phyloP scores from a whole-genome alignment of 768 basidiomycete genomes.

The Rossbeevera mucosa region DNA sequence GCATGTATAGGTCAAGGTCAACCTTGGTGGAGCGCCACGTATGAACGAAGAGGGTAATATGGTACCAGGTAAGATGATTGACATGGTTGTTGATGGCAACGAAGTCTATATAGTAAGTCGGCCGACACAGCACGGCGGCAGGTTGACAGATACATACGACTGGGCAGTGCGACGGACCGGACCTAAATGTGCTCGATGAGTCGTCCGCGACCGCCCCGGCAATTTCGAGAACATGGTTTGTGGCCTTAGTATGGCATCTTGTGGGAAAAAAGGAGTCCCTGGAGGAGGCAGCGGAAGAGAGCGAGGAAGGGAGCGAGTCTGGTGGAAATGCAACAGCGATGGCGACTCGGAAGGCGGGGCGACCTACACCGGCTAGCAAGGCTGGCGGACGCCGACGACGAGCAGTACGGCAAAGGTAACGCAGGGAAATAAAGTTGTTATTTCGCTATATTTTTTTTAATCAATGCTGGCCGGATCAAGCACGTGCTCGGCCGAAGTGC shows the following conservation, averaged over 20 bases:
- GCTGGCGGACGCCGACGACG: conserved; percentile 66
- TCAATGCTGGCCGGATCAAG: neutral
- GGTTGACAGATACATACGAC: conserved; percentile 6
- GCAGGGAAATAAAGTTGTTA: conserved; percentile 18
- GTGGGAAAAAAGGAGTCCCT: conserved; percentile 16
- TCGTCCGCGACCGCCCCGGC: conserved; percentile 55
- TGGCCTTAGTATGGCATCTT: conserved; percentile 37
- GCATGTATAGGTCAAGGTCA: conserved; percentile 61
- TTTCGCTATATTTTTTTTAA: neutral
- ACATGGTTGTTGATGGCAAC: conserved; percentile 77
- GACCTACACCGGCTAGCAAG: conserved; percentile 41
- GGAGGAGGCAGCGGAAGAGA: conserved; percentile 29
- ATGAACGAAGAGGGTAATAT: conserved; percentile 54
- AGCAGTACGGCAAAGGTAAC: conserved; percentile 43
- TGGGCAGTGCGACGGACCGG: conserved; percentile 56
- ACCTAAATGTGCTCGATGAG: conserved; percentile 53
- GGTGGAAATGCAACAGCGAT: conserved; percentile 43
- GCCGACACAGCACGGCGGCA: conserved; percentile 9
- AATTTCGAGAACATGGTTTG: conserved; percentile 66
- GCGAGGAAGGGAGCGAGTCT: conserved; percentile 40
- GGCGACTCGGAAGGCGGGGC: conserved; percentile 14
- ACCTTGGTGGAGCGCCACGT: conserved; percentile 50
- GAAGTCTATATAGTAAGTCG: conserved; percentile 70
- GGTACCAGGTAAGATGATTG: conserved; percentile 51
- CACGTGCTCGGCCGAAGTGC: conserved; percentile 7